Evolutionary conservation across 768 basidiomycete species (phyloP).

Genomic region (Rhizopogon roseolus): DNA sequence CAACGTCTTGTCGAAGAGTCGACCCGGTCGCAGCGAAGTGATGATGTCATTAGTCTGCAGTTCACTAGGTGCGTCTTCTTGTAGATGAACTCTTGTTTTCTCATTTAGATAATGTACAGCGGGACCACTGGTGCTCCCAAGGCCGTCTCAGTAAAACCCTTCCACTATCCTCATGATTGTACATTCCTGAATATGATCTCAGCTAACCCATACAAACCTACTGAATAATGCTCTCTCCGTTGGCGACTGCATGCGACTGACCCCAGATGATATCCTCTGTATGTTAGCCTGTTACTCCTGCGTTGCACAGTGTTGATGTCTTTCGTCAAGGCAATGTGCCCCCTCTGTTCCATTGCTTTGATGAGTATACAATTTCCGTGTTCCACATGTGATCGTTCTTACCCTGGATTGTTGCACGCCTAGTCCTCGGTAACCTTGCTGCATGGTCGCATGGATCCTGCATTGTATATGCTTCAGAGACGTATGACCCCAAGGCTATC

Average conservation of each 20-base stretch:
- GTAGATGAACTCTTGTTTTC: not conserved
- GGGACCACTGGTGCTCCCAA: slow-evolving; percentile 81
- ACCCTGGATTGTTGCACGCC: slow-evolving; percentile 38
- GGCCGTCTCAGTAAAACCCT: slow-evolving; percentile 65
- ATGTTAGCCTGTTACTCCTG: slow-evolving; percentile 14
- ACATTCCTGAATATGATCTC: not conserved
- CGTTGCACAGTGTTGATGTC: not conserved
- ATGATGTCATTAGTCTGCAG: slow-evolving; percentile 79
- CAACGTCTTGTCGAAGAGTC: slow-evolving; percentile 38
- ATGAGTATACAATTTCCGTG: slow-evolving; percentile 45
- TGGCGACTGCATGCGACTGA: slow-evolving; percentile 66
- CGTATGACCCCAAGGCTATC: slow-evolving; percentile 58
- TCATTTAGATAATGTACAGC: slow-evolving; percentile 29
- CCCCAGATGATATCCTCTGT: slow-evolving; percentile 67
- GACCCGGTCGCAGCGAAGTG: slow-evolving; percentile 37
- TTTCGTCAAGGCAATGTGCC: slow-evolving; percentile 64
- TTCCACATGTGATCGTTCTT: slow-evolving; percentile 9
- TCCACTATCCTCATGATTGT: not conserved
- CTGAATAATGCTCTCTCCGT: slow-evolving; percentile 74
- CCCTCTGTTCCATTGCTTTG: slow-evolving; percentile 86
- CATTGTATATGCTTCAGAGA: slow-evolving; percentile 70
- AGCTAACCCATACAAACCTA: slow-evolving; percentile 77
- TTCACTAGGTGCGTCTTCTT: slow-evolving; percentile 63
- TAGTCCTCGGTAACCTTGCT: slow-evolving; percentile 78
- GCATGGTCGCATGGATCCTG: slow-evolving; percentile 71